Percentiles rank a stretch among this genome's conserved stretches.
These are phyloP conservation scores for Acacia concinna DNA, from an alignment of 331 rosid species.

Conservation along the genomic window DNA sequence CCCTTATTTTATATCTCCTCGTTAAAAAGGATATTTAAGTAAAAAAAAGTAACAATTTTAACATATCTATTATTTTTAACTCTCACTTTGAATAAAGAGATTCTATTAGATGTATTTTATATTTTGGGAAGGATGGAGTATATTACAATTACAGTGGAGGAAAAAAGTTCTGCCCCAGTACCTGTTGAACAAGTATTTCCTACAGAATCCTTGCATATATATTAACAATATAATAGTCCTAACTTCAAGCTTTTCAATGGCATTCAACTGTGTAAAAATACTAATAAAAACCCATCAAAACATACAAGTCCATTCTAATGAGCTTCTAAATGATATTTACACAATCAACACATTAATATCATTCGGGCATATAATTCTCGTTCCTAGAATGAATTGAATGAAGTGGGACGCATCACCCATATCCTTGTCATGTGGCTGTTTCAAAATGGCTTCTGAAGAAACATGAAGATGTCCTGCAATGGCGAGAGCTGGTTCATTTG, in stretches of 20 bases:
- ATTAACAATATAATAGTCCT: slow-evolving; percentile 8
- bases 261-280: not conserved
- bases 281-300: not conserved
- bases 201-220: slow-evolving; percentile 11
- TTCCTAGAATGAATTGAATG: not conserved
- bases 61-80: no score
- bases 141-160: not conserved
- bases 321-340: not conserved
- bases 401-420: not conserved
- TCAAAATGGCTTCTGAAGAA: slow-evolving; percentile 45
- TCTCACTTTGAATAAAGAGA: no score
- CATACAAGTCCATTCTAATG: not conserved
- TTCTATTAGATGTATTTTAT: no score
- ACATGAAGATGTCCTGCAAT: slow-evolving; percentile 66
- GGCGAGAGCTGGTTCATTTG: slow-evolving; percentile 59
- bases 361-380: not conserved
- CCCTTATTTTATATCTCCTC: no score
- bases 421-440: not conserved
- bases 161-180: slow-evolving; percentile 38
- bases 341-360: not conserved
- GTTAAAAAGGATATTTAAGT: no score
- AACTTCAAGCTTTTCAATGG: not conserved
- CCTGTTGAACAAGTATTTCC: slow-evolving; percentile 30
- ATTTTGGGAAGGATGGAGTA: no score
- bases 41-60: no score